phyloP scores from a whole-genome alignment of 2,329 filamentous ascomycete genomes.

The Whalleya microplaca region DNA sequence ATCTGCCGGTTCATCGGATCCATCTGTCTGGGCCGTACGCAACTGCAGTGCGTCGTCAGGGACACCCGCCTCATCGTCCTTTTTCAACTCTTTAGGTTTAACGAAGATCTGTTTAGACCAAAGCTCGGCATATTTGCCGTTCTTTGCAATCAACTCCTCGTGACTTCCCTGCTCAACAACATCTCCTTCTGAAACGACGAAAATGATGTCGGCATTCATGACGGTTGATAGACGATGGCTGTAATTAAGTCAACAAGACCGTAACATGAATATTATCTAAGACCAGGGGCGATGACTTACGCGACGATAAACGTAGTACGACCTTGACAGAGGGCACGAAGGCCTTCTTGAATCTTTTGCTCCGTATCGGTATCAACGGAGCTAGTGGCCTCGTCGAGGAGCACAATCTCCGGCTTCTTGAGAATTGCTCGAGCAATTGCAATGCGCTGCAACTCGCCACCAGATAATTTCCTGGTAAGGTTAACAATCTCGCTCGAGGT shows the following conservation, averaged over 20 bases:
- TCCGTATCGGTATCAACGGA: constrained; percentile 74
- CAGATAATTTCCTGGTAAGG: constrained; percentile 59
- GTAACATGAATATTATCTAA: background rate
- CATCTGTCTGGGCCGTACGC: constrained; percentile 26
- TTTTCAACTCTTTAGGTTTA: constrained; percentile 49
- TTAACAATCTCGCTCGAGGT: constrained; percentile 13
- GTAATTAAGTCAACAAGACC: constrained; percentile 17
- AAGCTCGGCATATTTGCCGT: constrained; percentile 65
- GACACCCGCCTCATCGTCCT: constrained; percentile 24
- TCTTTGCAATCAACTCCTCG: constrained; percentile 57
- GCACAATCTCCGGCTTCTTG: constrained; percentile 73
- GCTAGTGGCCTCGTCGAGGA: constrained; percentile 80
- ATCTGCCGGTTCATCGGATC: constrained; percentile 19
- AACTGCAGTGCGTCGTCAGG: background rate
- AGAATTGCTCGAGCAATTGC: constrained; percentile 74
- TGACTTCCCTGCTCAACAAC: constrained; percentile 68
- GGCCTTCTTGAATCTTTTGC: constrained; percentile 66
- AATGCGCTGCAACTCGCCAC: constrained; percentile 68
- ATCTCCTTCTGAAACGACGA: constrained; percentile 65
- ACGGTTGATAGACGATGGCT: constrained; percentile 73
- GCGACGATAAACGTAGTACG: constrained; percentile 71
- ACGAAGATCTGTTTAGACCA: constrained; percentile 67
- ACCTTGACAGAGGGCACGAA: constrained; percentile 59
- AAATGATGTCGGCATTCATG: constrained; percentile 69
- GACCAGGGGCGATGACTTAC: constrained; percentile 43